Evolutionary conservation across 176 grass and related monocot genomes (phyloP), one percentile per base, ranked within the genome.

Genomic region (Coix lacrymajobi): DNA sequence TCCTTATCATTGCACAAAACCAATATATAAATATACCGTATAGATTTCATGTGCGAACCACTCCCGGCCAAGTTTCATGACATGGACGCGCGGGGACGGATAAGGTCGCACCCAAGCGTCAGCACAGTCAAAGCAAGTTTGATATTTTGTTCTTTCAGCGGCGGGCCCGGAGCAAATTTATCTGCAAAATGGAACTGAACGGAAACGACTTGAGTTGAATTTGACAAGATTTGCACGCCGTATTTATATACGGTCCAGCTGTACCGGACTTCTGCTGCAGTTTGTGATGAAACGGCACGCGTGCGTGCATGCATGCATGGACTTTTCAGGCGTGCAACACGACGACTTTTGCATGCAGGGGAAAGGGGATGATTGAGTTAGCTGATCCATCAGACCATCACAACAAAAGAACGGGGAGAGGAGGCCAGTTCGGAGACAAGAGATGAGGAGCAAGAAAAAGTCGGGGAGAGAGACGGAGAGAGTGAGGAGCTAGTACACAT

Each of bases 301-400:
- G 64, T 37, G 64, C 19, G 20, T 39, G 9, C 9, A 41, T n/a
- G n/a, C n/a, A n/a, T n/a, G 64, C 64, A 33, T 62, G 60, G 60
- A 62, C 60, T 11, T 38, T 22, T 38, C 17, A 19, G 19, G 33
- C 64, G 30, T 22, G 33, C 65, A 22, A 36, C 65, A 36, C 65
- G 15, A 32, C 66, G 66, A 69, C 37, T 43, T 70, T 70, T 26
- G 34, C n/a, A 61, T 26, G 57, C 57, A 61, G 57, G 57, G 4
- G 14, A 15, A 4, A 3, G 12, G 15, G 9, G 67, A 70, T 70
- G 11, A 44, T 81, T 68, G 71, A 36, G 62, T 60, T 81, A 69
- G 85, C 71, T 26, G 11, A 5, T 28, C n/a, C 22, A 11, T 25
- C 80, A 20, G 56, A 14, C 85, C 77, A 75, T 87, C 77, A 36